These are phyloP conservation scores for Clonostachys sp. DNA, from an alignment of 2,329 filamentous ascomycete genomes.

Conservation along the genomic window DNA sequence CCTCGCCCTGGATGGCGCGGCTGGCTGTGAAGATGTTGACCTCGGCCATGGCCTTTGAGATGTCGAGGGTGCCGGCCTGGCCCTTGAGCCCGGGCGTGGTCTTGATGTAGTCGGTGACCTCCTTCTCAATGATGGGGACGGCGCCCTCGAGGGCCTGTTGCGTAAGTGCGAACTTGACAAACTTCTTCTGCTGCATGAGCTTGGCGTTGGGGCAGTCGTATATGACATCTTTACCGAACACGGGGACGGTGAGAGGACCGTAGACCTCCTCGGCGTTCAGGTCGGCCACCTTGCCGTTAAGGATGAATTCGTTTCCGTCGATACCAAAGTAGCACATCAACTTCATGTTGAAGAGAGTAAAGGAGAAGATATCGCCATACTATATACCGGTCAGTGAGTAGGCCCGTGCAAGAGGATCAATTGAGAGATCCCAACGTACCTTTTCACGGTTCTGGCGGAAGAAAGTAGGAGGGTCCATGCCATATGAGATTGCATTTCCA, in stretches of 20 bases:
- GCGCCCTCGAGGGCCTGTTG: constrained; percentile 59
- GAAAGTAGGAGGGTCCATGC: constrained; percentile 66
- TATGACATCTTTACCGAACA: constrained; percentile 74
- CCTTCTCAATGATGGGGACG: constrained; percentile 66
- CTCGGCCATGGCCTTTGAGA: constrained; percentile 65
- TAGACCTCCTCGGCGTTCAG: constrained; percentile 53
- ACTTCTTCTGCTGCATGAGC: constrained; percentile 87
- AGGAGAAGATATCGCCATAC: constrained; percentile 50
- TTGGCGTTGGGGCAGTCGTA: constrained; percentile 83
- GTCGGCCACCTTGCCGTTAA: constrained; percentile 48
- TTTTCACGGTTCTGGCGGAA: constrained; percentile 61
- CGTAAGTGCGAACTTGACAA: constrained; percentile 68
- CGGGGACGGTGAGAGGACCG: constrained; percentile 42
- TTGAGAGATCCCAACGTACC: constrained; percentile 33
- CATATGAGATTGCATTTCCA: constrained; percentile 68
- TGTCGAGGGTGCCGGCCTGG: constrained; percentile 55
- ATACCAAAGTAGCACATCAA: constrained; percentile 45
- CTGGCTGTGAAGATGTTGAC: constrained; percentile 81
- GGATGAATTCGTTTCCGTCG: constrained; percentile 49
- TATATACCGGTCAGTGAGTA: constrained; percentile 11
- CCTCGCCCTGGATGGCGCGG: constrained; percentile 69
- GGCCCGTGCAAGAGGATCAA: neutral
- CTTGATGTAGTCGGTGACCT: constrained; percentile 63
- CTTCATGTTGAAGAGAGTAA: constrained; percentile 44
- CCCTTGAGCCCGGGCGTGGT: constrained; percentile 51